Evolutionary conservation across 768 basidiomycete genomes (phyloP), one percentile per base, ranked within the genome.

Genomic region (Tricholomella constricta): DNA sequence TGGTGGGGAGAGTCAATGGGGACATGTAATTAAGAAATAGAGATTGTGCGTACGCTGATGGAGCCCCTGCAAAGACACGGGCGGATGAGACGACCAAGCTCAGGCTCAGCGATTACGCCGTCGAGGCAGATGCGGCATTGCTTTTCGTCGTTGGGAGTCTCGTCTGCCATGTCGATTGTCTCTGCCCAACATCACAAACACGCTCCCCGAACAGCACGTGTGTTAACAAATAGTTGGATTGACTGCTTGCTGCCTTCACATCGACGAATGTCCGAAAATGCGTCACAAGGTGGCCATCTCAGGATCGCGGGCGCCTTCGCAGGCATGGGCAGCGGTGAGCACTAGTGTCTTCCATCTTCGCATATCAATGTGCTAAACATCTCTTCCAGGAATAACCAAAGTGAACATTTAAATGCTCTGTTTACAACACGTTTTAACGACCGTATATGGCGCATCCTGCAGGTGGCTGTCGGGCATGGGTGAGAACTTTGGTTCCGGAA

Each of bases 81-180:
- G 26, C 86, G 83, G 58, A 95, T 91, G 58, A 94, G 80, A 48
- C 85, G 81, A 2, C 93, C 93, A 35, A 88, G 72, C 22, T 80
- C 77, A 0, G 58, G 65, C 57, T 88, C 85, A 20, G 81, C 79
- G 40, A 81, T 79, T 10, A 72, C 68, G 4, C 88, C 85, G 34
- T 88, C 87, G 23, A 92, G 76, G 65, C 93, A 95, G 41, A 95
- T 95, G 48, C 93, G 79, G 63, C 93, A 94, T 64, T 89, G 88
- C 62, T 80, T 86, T 62, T 83, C 83, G 45, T 79, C 68, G 31
- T 53, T 31, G 10, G 56, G 40, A 27, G 52, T 43, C 32, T 57
- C 54, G 36, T 55, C 57, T 26, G 60, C 32, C 62, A 63, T 59
- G 36, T 11, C 40, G 15, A 47, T 17, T 23, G 12, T 31, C 41